These are phyloP conservation scores for Ensete ventricosum DNA, from an alignment of 176 grass and related monocot genomes.

Conservation along the genomic window DNA sequence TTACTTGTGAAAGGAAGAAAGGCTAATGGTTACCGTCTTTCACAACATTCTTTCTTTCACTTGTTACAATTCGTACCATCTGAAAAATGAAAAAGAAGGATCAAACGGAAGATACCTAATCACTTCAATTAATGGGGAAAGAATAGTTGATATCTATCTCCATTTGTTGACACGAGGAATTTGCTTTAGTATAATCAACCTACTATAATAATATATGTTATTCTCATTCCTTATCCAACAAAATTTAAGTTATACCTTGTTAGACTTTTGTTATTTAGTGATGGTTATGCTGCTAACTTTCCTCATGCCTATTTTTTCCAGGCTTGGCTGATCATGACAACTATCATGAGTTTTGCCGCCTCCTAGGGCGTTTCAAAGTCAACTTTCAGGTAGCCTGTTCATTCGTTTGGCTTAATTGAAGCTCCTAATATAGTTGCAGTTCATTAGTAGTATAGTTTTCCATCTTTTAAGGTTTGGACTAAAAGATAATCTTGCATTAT, in stretches of 20 bases:
- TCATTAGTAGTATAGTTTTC: neutral
- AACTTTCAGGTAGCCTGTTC: constrained; percentile 62
- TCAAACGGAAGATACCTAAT: no score
- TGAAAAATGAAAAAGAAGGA: no score
- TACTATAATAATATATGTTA: no score
- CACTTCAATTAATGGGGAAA: no score
- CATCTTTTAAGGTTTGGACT: neutral
- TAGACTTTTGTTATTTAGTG: neutral
- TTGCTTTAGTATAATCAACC: no score
- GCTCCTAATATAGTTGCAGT: neutral
- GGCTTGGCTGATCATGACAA: constrained; percentile 99
- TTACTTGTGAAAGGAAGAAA: no score
- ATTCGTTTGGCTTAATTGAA: constrained; percentile 16
- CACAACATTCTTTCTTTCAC: no score
- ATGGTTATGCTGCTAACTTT: constrained; percentile 1
- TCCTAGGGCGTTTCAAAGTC: constrained; percentile 95
- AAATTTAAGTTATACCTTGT: neutral
- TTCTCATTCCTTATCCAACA: no score
- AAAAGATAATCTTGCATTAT: neutral
- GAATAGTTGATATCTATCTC: no score
- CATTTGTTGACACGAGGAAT: no score
- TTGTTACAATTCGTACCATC: no score
- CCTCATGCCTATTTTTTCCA: constrained; percentile 20
- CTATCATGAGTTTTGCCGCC: constrained; percentile 97
- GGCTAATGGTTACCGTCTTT: no score